A percentile compares a stretch with the other conserved stretches of the same genome.
Conservation (phyloP, 176 grass and related monocot species). For the Avena eriantha region DNA sequence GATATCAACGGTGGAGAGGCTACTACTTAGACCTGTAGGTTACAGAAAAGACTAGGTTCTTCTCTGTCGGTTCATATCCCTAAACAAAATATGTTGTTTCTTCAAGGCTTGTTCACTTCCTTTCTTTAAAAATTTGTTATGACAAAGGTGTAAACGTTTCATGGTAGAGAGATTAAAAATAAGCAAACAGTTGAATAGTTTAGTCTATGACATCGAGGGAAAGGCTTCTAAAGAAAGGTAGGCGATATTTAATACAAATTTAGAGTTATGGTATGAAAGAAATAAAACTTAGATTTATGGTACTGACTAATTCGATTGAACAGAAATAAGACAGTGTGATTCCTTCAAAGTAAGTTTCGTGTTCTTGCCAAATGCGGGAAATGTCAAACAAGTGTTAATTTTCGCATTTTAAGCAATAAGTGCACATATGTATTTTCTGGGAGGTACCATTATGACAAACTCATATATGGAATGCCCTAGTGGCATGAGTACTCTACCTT, state of each 20-base stretch:
- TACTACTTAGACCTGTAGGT: no score
- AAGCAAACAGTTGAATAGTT: no score
- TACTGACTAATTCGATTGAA: background rate
- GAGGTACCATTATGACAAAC: background rate
- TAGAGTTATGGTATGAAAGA: background rate
- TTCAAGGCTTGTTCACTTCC: background rate
- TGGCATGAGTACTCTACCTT: no score
- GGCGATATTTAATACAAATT: background rate
- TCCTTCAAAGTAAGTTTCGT: background rate
- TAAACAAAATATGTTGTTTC: background rate
- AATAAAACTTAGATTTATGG: background rate
- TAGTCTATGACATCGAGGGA: no score
- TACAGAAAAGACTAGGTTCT: no score
- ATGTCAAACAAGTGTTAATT: background rate
- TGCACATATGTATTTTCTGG: background rate
- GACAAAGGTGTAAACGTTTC: background rate
- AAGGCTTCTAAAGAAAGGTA: background rate
- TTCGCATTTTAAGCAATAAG: background rate
- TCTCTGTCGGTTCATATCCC: no score
- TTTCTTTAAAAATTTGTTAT: background rate
- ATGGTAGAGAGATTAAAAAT: background rate
- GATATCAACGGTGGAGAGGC: no score
- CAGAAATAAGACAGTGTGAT: background rate
- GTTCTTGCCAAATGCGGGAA: background rate
- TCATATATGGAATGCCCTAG: background rate